Conservation (phyloP, 805 yeast species). For the Brettanomyces sp. region DNA sequence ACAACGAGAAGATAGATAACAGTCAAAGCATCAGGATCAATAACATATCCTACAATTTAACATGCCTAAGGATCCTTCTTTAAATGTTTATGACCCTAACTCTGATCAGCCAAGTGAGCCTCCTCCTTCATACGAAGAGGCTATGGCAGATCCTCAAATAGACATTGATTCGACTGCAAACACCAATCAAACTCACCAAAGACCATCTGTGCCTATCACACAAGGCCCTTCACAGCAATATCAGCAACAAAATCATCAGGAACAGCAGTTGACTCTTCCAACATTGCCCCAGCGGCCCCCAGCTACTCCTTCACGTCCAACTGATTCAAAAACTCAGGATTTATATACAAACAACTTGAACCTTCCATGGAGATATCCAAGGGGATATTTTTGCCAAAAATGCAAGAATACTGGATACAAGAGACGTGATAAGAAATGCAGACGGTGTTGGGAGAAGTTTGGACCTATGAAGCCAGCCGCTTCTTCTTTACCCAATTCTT, state of each 20-base stretch:
- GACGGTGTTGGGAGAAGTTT: conserved; percentile 59
- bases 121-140: conserved; percentile 43
- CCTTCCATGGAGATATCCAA: conserved; percentile 63
- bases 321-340: conserved; percentile 9
- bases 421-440: conserved; percentile 58
- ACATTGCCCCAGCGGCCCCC: conserved; percentile 5
- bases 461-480: conserved; percentile 11
- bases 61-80: not conserved
- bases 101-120: conserved; percentile 14
- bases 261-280: not conserved
- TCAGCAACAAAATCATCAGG: conserved; percentile 1
- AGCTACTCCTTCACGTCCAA: conserved; percentile 1
- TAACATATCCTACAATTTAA: not conserved
- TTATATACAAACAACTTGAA: conserved; percentile 38
- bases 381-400: conserved; percentile 48
- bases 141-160: conserved; percentile 8
- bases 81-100: not conserved
- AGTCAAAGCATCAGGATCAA: too few species aligned
- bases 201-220: not conserved
- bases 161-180: conserved; percentile 1
- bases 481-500: not conserved
- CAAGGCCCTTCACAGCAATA: not conserved
- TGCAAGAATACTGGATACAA: conserved; percentile 69
- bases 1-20: too few species aligned
- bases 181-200: not conserved